Evolutionary conservation across 83 land plant genomes (phyloP).

Genomic region (Picea abies): DNA sequence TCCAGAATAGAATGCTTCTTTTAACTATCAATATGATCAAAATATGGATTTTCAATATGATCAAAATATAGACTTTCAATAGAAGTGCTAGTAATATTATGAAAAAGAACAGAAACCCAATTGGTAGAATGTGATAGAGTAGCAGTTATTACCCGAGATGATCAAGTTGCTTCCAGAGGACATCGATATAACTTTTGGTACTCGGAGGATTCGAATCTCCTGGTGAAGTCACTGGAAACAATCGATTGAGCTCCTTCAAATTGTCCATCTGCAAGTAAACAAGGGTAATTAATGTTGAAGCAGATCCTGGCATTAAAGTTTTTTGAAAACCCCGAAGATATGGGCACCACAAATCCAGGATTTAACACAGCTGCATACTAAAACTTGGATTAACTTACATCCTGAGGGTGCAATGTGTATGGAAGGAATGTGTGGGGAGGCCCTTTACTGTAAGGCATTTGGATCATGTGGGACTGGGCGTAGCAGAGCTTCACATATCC

Average conservation of each 20-base stretch:
- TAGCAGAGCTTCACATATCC: conserved; percentile 87
- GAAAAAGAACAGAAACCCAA: neutral
- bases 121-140: neutral
- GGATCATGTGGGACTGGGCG: conserved; percentile 23
- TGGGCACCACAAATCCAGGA: neutral
- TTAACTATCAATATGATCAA: neutral
- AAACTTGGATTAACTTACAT: conserved; percentile 36
- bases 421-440: conserved; percentile 84
- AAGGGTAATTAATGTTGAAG: neutral
- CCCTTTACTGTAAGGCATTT: conserved; percentile 59
- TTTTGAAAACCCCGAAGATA: neutral
- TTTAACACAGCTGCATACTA: neutral
- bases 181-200: conserved; percentile 49
- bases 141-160: conserved; percentile 83
- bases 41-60: neutral
- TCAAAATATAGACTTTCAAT: neutral
- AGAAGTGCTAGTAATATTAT: neutral
- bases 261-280: conserved; percentile 50
- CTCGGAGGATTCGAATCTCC: conserved; percentile 58
- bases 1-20: neutral
- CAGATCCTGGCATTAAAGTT: neutral
- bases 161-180: conserved; percentile 90
- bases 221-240: conserved; percentile 74
- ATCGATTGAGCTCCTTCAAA: conserved; percentile 57
- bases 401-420: conserved; percentile 57